Conservation (phyloP, 805 yeast species). For the Alloascoidea africana region DNA sequence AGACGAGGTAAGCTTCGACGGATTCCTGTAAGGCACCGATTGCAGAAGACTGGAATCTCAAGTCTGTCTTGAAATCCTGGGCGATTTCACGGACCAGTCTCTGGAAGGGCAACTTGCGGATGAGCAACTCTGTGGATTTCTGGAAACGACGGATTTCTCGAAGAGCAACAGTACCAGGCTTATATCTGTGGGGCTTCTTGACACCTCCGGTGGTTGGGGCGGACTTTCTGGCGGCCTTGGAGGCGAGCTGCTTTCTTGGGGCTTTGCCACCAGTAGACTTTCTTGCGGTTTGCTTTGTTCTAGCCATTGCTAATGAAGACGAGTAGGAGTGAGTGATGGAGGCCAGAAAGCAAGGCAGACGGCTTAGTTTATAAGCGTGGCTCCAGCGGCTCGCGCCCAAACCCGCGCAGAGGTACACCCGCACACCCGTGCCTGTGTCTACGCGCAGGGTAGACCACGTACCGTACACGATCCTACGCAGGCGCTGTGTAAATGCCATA, state of each 20-base stretch:
- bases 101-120: constrained; percentile 95
- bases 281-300: constrained; percentile 84
- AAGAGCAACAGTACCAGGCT: constrained; percentile 92
- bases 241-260: constrained; percentile 84
- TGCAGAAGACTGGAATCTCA: constrained; percentile 82
- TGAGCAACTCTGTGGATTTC: constrained; percentile 86
- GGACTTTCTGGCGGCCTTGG: constrained; percentile 83
- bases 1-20: constrained; percentile 78
- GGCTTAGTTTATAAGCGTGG: no score
- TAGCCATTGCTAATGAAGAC: no score
- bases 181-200: constrained; percentile 86
- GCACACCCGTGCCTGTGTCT: no score
- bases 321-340: no score
- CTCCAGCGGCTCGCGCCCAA: no score
- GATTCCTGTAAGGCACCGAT: constrained; percentile 87
- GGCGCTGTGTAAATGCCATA: no score
- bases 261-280: constrained; percentile 89
- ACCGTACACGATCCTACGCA: no score
- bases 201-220: constrained; percentile 84
- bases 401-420: no score
- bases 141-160: constrained; percentile 97
- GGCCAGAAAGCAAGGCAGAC: no score
- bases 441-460: no score
- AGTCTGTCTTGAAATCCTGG: constrained; percentile 72
- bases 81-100: constrained; percentile 94